A percentile compares a stretch with the other conserved stretches of the same genome.
Conservation (phyloP, 2,329 filamentous ascomycete genomes). For the Neurospora sp. region DNA sequence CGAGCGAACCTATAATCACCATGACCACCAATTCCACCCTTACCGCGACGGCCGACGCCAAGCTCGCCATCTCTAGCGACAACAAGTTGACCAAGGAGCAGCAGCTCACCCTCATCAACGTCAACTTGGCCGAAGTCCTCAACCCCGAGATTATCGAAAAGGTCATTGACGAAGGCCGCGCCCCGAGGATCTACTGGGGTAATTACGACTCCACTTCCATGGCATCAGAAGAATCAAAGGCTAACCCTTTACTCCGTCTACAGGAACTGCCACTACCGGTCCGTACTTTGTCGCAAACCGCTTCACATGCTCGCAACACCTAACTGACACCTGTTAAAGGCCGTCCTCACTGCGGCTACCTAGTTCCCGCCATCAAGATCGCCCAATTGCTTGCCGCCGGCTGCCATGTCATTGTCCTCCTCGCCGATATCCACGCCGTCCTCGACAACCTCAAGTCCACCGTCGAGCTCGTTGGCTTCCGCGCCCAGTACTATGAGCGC, state of each 20-base stretch:
- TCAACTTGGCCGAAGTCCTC: conserved; percentile 73
- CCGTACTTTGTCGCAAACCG: background rate
- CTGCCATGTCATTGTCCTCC: conserved; percentile 70
- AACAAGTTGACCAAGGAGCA: conserved; percentile 5
- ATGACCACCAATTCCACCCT: conserved; percentile 6
- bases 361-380: conserved; percentile 81
- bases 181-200: conserved; percentile 80
- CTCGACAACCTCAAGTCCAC: conserved; percentile 80
- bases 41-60: conserved; percentile 6
- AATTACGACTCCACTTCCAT: conserved; percentile 11
- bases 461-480: conserved; percentile 73
- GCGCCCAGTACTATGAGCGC: conserved; percentile 75
- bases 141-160: conserved; percentile 76
- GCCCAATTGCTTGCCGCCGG: conserved; percentile 78
- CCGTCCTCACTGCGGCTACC: conserved; percentile 83
- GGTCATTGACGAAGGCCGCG: conserved; percentile 59
- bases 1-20: background rate
- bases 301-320: background rate
- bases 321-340: conserved; percentile 30
- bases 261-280: conserved; percentile 64
- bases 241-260: conserved; percentile 4
- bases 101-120: conserved; percentile 58
- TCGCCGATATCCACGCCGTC: conserved; percentile 66
- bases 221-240: background rate
- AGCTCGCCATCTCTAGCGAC: conserved; percentile 3